These are phyloP conservation scores for Paracamarosporium sp. DNA, from an alignment of 2,329 filamentous ascomycete species.

Conservation along the genomic window DNA sequence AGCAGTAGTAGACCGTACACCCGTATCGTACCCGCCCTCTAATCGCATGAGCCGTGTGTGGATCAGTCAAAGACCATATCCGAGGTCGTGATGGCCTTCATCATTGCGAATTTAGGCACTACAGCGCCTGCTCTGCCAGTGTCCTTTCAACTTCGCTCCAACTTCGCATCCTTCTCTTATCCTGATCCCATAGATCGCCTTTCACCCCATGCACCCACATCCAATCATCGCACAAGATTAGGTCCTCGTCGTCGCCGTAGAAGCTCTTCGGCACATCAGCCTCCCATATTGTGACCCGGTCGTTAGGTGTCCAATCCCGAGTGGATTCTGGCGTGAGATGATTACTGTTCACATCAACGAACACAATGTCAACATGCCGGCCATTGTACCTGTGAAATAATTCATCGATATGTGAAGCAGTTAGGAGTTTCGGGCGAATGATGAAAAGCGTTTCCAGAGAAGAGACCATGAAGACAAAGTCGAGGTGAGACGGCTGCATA, in stretches of 20 bases:
- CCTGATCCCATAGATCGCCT: slow-evolving; percentile 28
- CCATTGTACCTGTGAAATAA: slow-evolving; percentile 29
- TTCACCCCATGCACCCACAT: slow-evolving; percentile 31
- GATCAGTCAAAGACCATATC: too few relatives aligned
- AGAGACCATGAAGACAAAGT: slow-evolving; percentile 26
- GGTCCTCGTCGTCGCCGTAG: slow-evolving; percentile 35
- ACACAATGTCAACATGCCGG: slow-evolving; percentile 25
- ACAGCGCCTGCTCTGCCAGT: slow-evolving; percentile 17
- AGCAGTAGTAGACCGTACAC: neutral
- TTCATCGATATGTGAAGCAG: slow-evolving; percentile 21
- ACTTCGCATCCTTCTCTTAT: slow-evolving; percentile 29
- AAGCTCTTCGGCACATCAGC: slow-evolving; percentile 35
- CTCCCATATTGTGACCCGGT: slow-evolving; percentile 34
- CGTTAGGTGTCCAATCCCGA: slow-evolving; percentile 26
- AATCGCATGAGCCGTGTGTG: too few relatives aligned
- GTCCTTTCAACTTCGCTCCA: slow-evolving; percentile 24
- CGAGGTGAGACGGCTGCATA: slow-evolving; percentile 13
- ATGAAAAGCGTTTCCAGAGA: slow-evolving; percentile 26
- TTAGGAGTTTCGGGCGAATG: slow-evolving; percentile 20
- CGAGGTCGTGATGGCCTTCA: too few relatives aligned
- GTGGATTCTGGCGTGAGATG: slow-evolving; percentile 28
- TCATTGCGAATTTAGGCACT: neutral
- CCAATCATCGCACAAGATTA: slow-evolving; percentile 30
- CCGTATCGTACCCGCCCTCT: neutral
- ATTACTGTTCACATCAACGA: slow-evolving; percentile 33